Base-by-base conservation (phyloP, 1,284 basidiomycete species). In the Inonotus obliquus region DNA sequence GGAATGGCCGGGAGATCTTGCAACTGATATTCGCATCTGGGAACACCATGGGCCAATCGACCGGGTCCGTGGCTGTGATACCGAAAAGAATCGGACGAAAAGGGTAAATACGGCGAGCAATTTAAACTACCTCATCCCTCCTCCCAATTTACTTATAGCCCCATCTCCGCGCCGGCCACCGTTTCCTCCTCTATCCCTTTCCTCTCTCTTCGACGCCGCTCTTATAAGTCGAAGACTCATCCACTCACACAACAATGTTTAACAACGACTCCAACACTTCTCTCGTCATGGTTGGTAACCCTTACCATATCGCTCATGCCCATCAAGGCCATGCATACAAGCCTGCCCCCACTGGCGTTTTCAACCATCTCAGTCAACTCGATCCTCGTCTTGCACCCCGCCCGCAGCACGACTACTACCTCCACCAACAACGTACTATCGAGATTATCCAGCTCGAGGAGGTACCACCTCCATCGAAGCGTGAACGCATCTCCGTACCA, bases 361-460 rank as follows among this genome's bases (percentile, higher is more conserved):
- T 47, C 59, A 29, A 59, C 39, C 57, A 60, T 38, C 51, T 49
- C 37, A 64, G 44, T 25, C 56, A 60, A 45, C 48, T 39, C 35
- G 65, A 74, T 57, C 59, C 70, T 59, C 63, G 69, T 63, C 65
- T 71, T 38, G 70, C 74, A 65, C 65, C 71, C 65, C 66, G 70
- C 69, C 57, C 65, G 54, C 68, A 73, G 54, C 68, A 75, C 54
- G 78, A 80, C 57, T 72, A 83, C 69, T 81, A 79, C 73, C 72
- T 81, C 65, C 75, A 77, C 67, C 80, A 83, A 63, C 81, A 78
- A 1, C 77, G 79, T 70, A 74, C 81, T n/a, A 52, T 85, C 29
- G 82, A 85, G 73, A 83, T 89, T 75, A 90, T 89, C 61, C 81
- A 89, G 73, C 87, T 90, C 73, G 82, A 83, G 54, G 87, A 90